Evolutionary conservation across 805 yeast genomes (phyloP).

Genomic region (Danielozyma ontarioensis): DNA sequence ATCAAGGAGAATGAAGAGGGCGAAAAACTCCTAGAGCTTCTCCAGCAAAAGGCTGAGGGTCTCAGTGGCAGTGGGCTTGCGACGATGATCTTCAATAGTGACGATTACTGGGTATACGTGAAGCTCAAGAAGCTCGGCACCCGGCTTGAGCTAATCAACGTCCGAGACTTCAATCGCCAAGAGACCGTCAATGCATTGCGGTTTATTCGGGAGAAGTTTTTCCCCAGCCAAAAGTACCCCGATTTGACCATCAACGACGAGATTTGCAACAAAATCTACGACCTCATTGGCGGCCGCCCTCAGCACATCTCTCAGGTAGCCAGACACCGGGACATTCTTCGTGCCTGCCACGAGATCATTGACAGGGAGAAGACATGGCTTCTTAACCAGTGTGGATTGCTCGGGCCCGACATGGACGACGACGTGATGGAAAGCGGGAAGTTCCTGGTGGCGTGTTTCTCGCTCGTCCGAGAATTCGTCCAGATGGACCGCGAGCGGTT

Average conservation of each 20-base stretch:
- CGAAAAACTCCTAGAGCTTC: conserved; percentile 57
- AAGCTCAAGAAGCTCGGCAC: conserved; percentile 68
- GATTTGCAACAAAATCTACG: conserved; percentile 51
- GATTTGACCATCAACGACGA: conserved; percentile 28
- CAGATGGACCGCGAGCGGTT: conserved; percentile 50
- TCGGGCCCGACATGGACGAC: conserved; percentile 80
- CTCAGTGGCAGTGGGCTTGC: conserved; percentile 69
- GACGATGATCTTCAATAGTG: conserved; percentile 70
- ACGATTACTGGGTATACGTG: conserved; percentile 85
- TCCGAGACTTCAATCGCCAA: conserved; percentile 52
- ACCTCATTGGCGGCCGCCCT: conserved; percentile 77
- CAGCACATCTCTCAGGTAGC: conserved; percentile 75
- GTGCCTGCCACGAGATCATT: conserved; percentile 64
- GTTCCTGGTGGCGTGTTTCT: conserved; percentile 69
- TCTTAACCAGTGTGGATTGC: conserved; percentile 71
- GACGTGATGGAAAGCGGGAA: conserved; percentile 85
- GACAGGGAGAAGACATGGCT: conserved; percentile 85
- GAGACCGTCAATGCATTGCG: conserved; percentile 54
- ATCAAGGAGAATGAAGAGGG: conserved; percentile 76
- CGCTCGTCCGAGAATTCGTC: conserved; percentile 64
- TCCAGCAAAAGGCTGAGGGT: conserved; percentile 80
- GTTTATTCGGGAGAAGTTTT: conserved; percentile 41
- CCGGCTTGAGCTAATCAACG: conserved; percentile 65
- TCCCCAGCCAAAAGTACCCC: conserved; percentile 28
- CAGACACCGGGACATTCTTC: conserved; percentile 47